Evolutionary conservation across 345 rosid genomes (phyloP), one percentile per base, ranked within the genome.

Genomic region (Citrus hindsii): DNA sequence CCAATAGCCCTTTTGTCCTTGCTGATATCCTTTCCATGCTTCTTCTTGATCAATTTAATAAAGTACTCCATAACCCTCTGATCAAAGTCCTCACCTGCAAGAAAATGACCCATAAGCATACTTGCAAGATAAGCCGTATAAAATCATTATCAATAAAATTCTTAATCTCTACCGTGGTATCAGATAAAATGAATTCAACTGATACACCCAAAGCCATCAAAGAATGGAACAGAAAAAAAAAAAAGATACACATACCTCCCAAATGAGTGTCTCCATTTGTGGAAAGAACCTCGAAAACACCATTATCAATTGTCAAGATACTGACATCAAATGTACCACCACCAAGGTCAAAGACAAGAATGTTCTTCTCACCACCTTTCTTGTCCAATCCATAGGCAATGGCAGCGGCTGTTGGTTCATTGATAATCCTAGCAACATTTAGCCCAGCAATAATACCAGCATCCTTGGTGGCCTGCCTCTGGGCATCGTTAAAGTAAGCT

Each of bases 271-370:
- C 99, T 58, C 99, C 99, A 76, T 93, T 95, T 18, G 98, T 95
- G 51, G 99, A 91, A 70, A 91, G 97, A 76, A 95, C 99, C 94
- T 95, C 99, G 64, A 95, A 95, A 48, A 95, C 99, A 75, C 99
- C 99, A 32, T 95, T 92, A 61, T 92, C 98, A 71, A 95, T 95
- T 64, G 96, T 92, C 93, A 95, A 85, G 88, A 95, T 84, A 82
- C 98, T 93, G 82, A 95, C 98, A 91, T 95, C 99, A 66, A 95
- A 95, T 30, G 99, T 95, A 35, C 99, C 98, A 80, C 98, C 98
- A 85, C 98, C 98, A 67, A 95, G 97, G 81, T 95, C 98, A 81
- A 93, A 95, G 77, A 95, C 99, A 71, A 95, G 98, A 80, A 95
- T 95, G 88, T 95, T 95, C 91, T 93, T 95, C 91, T 95, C 99